Conservation (phyloP, 2,329 filamentous ascomycete species). For the Fusarium multiceps region DNA sequence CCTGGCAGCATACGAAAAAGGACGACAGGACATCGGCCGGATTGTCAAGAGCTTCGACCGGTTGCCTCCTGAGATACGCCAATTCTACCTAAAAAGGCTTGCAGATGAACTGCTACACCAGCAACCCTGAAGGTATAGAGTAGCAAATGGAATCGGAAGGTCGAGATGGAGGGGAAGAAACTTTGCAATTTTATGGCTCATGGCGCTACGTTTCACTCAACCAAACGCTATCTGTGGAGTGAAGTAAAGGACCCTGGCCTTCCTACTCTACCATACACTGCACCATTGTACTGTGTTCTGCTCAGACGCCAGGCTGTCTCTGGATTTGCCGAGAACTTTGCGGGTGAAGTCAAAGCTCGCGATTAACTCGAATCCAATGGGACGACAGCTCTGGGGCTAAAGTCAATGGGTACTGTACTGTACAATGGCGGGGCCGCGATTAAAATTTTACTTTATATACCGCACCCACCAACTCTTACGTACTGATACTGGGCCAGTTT, state of each 20-base stretch:
- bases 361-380: not conserved
- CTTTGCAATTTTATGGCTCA: conserved; percentile 2
- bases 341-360: not conserved
- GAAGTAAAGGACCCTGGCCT: not conserved
- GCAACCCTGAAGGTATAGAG: conserved; percentile 11
- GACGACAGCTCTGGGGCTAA: conserved; percentile 6
- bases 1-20: conserved; percentile 84
- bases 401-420: conserved; percentile 1
- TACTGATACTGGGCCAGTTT: not conserved
- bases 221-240: not conserved
- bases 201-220: conserved; percentile 4
- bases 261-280: not conserved
- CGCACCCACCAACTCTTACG: not conserved
- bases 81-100: conserved; percentile 80
- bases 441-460: conserved; percentile 5
- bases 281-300: not conserved
- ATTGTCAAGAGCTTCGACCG: conserved; percentile 73
- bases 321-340: not conserved
- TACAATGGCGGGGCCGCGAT: conserved; percentile 2
- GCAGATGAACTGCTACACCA: conserved; percentile 70
- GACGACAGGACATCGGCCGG: conserved; percentile 75
- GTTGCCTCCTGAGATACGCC: conserved; percentile 72
- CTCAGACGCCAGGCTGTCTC: not conserved
- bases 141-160: not conserved
- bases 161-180: not conserved